Evolutionary conservation across 2,329 filamentous ascomycete genomes (phyloP), one percentile per base, ranked within the genome.

Genomic region (Phoma sp.): DNA sequence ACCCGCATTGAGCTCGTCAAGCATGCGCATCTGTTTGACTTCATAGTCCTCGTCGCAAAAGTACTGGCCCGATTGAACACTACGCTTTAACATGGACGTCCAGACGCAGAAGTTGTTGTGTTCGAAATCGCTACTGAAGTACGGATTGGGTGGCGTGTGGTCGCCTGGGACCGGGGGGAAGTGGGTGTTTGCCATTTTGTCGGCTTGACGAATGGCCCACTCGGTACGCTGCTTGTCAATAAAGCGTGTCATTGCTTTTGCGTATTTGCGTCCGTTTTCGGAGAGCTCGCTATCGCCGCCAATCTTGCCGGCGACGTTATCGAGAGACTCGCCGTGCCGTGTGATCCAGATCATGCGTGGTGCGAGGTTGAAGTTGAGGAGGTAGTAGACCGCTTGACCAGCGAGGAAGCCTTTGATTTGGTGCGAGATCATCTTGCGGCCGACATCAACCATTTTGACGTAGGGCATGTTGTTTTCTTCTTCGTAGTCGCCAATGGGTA

Each of bases 281-380:
- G 91, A 96, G 25, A 99, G 80, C 17, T 90, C 84, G 0, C 93
- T 94, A 74, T 99, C 89, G 39, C 95, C 95, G 36, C 95, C 95
- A 57, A 99, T 91, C 74, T 91, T 96, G 58, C 93, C 92, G 2
- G 87, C 82, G 54, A 90, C 83, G 71, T 99, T 97, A 74, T 99
- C 95, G 57, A 85, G 74, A 52, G 92, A 97, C 76, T 97, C 91
- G 37, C 95, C 95, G 71, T 98, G 95, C 45, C 95, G 84, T 1
- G 95, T 98, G 71, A 99, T 96, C 95, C 95, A 99, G 57, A 99
- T 98, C 75, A 97, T 94, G 50, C 95, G 85, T 0, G 95, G 93
- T 0, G 94, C 91, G 15, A 99, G 84, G 68, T 99, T 98, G 82
- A 99, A 99, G 66, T 96, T 98, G 40, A 95, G 89, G 9, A 99